These are phyloP conservation scores for Psilocybe azurescens DNA, from an alignment of 768 basidiomycete species.

Conservation along the genomic window DNA sequence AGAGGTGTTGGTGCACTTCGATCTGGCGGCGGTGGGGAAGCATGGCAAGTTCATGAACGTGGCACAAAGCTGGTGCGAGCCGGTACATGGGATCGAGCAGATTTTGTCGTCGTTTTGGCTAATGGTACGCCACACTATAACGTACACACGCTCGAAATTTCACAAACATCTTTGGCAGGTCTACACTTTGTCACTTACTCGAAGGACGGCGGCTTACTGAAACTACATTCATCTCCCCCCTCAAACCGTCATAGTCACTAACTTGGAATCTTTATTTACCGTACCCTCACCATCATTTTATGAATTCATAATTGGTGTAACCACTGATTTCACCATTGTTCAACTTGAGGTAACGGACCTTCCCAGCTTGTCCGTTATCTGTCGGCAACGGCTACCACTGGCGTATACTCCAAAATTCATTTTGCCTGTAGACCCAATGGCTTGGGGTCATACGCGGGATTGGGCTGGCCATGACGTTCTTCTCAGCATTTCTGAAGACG, in stretches of 20 bases:
- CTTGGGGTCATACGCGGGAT: conserved; percentile 61
- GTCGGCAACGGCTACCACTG: conserved; percentile 59
- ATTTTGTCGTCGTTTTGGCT: conserved; percentile 74
- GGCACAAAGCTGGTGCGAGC: conserved; percentile 54
- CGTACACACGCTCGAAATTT: neutral
- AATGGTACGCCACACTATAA: conserved; percentile 48
- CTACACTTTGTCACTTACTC: conserved; percentile 64
- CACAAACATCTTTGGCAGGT: conserved; percentile 40
- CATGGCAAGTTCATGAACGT: conserved; percentile 58
- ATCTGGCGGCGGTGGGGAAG: conserved; percentile 60
- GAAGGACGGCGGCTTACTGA: conserved; percentile 49
- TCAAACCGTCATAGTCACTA: conserved; percentile 48
- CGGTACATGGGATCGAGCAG: conserved; percentile 59
- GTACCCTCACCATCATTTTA: conserved; percentile 57
- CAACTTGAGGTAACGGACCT: conserved; percentile 52
- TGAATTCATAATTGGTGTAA: conserved; percentile 71
- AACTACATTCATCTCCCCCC: conserved; percentile 59
- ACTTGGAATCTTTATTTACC: conserved; percentile 66
- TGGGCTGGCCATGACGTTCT: conserved; percentile 72
- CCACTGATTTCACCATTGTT: conserved; percentile 61
- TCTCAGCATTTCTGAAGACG: conserved; percentile 75
- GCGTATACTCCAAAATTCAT: conserved; percentile 55
- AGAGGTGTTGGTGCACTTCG: conserved; percentile 74
- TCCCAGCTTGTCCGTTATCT: conserved; percentile 49
- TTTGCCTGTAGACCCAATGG: conserved; percentile 87